These are phyloP conservation scores for Cystobasidium pallidum DNA, from an alignment of 1,284 basidiomycete species.

Conservation along the genomic window DNA sequence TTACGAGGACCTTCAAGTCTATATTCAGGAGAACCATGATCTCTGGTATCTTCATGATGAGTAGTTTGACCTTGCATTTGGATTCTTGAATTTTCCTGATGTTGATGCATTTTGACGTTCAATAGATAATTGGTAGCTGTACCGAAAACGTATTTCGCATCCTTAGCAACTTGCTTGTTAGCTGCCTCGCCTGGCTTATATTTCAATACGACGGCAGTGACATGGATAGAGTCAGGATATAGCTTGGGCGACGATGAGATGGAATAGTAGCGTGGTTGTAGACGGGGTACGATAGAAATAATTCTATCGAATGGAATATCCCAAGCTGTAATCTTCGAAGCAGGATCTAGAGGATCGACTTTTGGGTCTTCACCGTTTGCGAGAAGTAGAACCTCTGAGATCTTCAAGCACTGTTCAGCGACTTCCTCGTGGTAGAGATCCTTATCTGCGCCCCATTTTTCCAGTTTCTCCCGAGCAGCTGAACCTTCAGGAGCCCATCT, in stretches of 20 bases:
- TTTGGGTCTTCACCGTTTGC: slow-evolving; percentile 75
- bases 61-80: slow-evolving; percentile 61
- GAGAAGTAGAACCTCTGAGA: slow-evolving; percentile 87
- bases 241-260: slow-evolving; percentile 97
- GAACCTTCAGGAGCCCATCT: slow-evolving; percentile 80
- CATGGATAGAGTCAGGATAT: slow-evolving; percentile 82
- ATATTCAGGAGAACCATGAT: slow-evolving; percentile 68
- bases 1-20: slow-evolving; percentile 85
- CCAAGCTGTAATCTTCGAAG: slow-evolving; percentile 74
- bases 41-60: slow-evolving; percentile 58
- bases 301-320: slow-evolving; percentile 95
- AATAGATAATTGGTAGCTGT: slow-evolving; percentile 89
- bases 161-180: slow-evolving; percentile 57
- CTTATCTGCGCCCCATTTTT: slow-evolving; percentile 81
- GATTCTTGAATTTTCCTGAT: slow-evolving; percentile 56
- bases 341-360: slow-evolving; percentile 56
- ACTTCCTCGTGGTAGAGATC: slow-evolving; percentile 78
- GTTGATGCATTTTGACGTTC: slow-evolving; percentile 79
- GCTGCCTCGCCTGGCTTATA: slow-evolving; percentile 66
- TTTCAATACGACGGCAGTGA: slow-evolving; percentile 91
- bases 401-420: slow-evolving; percentile 77
- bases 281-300: slow-evolving; percentile 85
- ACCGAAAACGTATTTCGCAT: slow-evolving; percentile 71
- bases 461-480: slow-evolving; percentile 73
- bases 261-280: slow-evolving; percentile 97